Evolutionary conservation across 2,329 filamentous ascomycete species (phyloP).

Genomic region (Phyllachora maydis): DNA sequence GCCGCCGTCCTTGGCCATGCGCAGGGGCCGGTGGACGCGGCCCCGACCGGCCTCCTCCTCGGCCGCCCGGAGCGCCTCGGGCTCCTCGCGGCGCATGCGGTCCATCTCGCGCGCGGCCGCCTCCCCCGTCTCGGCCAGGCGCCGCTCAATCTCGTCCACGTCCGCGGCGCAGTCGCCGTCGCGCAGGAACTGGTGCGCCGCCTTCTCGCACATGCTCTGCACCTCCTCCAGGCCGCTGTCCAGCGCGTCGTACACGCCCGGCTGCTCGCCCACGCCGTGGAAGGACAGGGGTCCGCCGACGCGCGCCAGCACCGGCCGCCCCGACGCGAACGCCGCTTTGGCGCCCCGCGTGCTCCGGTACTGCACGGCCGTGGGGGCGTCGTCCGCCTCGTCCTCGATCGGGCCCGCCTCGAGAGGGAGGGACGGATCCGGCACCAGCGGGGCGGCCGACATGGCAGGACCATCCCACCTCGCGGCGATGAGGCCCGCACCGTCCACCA

Average conservation of each 20-base stretch:
- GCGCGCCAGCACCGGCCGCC: conserved; percentile 8
- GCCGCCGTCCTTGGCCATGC: conserved; percentile 24
- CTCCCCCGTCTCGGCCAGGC: conserved; percentile 41
- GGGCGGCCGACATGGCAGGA: conserved; percentile 1
- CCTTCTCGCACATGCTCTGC: conserved; percentile 66
- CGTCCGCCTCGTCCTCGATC: conserved; percentile 7
- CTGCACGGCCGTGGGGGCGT: conserved; percentile 13
- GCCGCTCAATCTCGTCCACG: conserved; percentile 45
- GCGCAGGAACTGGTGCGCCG: conserved; percentile 75
- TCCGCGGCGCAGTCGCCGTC: conserved; percentile 70
- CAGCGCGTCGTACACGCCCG: conserved; percentile 46
- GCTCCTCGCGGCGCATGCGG: conserved; percentile 30
- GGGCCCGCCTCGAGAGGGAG: conserved; percentile 1
- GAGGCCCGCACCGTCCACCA: too few relatives aligned
- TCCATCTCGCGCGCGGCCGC: conserved; percentile 38
- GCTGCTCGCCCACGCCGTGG: conserved; percentile 8
- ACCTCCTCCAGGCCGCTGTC: conserved; percentile 65
- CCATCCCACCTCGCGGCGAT: conserved; percentile 3
- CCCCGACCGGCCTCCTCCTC: conserved; percentile 17
- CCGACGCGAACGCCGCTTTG: conserved; percentile 8
- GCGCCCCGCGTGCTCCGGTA: conserved; percentile 14
- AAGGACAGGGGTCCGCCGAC: conserved; percentile 5
- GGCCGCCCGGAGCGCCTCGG: conserved; percentile 17
- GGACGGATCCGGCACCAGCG: conserved; percentile 2
- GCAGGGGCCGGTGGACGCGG: conserved; percentile 29